Base-by-base conservation (phyloP, 345 rosid species). In the Pistacia atlantica region DNA sequence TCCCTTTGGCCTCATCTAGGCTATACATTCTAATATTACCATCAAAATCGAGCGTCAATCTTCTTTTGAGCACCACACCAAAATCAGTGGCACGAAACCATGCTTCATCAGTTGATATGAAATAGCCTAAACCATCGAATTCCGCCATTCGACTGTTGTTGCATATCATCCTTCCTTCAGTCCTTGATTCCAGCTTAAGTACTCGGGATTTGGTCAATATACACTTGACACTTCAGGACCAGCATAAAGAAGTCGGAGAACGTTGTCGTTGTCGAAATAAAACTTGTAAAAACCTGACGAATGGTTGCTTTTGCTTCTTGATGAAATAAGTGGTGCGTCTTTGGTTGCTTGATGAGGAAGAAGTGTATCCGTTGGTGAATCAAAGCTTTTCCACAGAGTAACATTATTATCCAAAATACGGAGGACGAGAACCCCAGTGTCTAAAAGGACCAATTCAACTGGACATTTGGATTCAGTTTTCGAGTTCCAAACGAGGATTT, bases 11-110 rank as follows among this genome's bases (percentile, higher is more conserved):
- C 5, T 67, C 25, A 16, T 74, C 66, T 12, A 72, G 73, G 65
- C 87, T 81, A 55, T 87, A 87, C 22, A 85, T 14, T 7, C 83
- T 65, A 57, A 87, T 45, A 62, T 79, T 80, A 31, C 88, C 88
- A 60, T 87, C 90, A 38, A 17, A 60, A 76, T 84, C 87, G 18
- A 87, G 78, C 18, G 74, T 84, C 25, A 87, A 49, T 65, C 85
- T 55, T 70, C 90, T 65, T 11, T 71, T 74, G 3, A 64, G 46
- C 8, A 11, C 59, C 2, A 38, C 13, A 8, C 86, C 88, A n/a
- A 72, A 81, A 70, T 87, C 84, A 2, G 80, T 25, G 3, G 87
- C 28, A 31, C 0, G 1, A 66, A 84, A 84, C 13, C 22, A 22
- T 11, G 61, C 69, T 3, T 52, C 18, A 20, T 85, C 88, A 1